Evolutionary conservation across 441 rosid genomes (phyloP).

Genomic region (Syzygium malaccense): DNA sequence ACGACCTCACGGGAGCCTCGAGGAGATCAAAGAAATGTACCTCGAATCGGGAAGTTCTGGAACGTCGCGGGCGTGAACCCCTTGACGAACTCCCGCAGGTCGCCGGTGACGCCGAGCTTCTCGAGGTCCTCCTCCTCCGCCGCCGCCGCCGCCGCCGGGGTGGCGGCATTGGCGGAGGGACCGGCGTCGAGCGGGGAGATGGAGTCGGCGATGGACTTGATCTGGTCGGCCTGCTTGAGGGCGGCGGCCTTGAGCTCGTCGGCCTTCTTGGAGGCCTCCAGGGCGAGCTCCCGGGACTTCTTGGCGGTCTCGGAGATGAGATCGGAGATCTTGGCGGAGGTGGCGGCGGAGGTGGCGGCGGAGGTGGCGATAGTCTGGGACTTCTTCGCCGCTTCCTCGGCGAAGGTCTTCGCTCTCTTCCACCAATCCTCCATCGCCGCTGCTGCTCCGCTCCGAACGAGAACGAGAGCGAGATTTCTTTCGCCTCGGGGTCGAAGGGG

Average conservation of each 20-base stretch:
- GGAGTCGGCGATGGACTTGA: constrained; percentile 50
- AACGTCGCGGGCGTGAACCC: constrained; percentile 52
- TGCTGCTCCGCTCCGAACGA: background rate
- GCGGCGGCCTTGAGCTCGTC: constrained; percentile 54
- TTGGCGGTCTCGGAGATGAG: constrained; percentile 60
- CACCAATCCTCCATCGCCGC: constrained; percentile 62
- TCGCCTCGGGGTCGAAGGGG: background rate
- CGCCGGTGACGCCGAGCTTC: constrained; percentile 53
- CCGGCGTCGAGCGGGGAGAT: constrained; percentile 44
- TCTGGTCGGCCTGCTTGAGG: constrained; percentile 56
- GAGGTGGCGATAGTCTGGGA: constrained; percentile 47
- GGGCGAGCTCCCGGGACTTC: constrained; percentile 58
- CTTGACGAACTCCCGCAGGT: constrained; percentile 49
- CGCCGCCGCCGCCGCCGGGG: constrained; percentile 18
- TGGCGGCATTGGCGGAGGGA: constrained; percentile 21
- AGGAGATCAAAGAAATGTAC: constrained; percentile 9
- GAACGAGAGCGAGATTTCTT: background rate
- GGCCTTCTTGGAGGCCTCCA: constrained; percentile 76
- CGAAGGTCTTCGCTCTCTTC: constrained; percentile 74
- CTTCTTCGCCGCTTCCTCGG: constrained; percentile 76
- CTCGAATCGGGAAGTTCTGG: constrained; percentile 53
- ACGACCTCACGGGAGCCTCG: background rate
- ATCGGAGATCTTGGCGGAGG: constrained; percentile 52
- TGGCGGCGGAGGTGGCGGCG: constrained; percentile 13
- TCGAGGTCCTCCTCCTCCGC: constrained; percentile 19